A percentile compares a stretch with the other conserved stretches of the same genome.
Evolutionary conservation across 208 protist species (phyloP).

Genomic region (Crithidia brevicula): DNA sequence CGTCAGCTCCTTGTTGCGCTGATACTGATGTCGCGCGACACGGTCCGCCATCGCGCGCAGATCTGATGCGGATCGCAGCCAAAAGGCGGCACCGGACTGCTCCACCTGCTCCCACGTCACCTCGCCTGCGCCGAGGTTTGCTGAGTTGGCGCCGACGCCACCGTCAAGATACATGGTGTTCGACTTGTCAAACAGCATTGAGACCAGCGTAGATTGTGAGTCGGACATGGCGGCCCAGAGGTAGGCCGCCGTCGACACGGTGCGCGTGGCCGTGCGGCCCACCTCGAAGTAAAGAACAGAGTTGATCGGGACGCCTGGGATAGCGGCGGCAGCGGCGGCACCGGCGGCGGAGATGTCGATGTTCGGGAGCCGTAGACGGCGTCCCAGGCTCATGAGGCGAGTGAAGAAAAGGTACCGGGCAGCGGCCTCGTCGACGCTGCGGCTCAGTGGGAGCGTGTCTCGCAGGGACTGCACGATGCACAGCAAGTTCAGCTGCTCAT

Average conservation of each 20-base stretch:
- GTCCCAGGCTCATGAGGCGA: slow-evolving; percentile 54
- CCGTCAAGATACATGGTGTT: slow-evolving; percentile 22
- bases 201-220: slow-evolving; percentile 52
- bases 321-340: slow-evolving; percentile 3
- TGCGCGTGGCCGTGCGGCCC: slow-evolving; percentile 50
- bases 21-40: slow-evolving; percentile 81
- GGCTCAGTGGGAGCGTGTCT: slow-evolving; percentile 40
- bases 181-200: slow-evolving; percentile 44
- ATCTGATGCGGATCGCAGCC: slow-evolving; percentile 54
- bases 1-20: slow-evolving; percentile 68
- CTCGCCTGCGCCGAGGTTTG: not conserved
- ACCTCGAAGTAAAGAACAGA: slow-evolving; percentile 51
- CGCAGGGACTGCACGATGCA: slow-evolving; percentile 76
- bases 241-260: slow-evolving; percentile 42
- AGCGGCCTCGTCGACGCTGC: slow-evolving; percentile 76
- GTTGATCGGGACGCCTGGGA: slow-evolving; percentile 30
- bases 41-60: slow-evolving; percentile 75
- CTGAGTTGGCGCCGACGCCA: slow-evolving; percentile 3
- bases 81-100: slow-evolving; percentile 64
- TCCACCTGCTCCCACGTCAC: slow-evolving; percentile 75
- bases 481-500: slow-evolving; percentile 68
- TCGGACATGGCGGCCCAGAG: slow-evolving; percentile 76
- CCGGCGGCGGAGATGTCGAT: slow-evolving; percentile 12
- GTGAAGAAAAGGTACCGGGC: slow-evolving; percentile 77
- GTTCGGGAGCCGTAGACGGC: slow-evolving; percentile 55